These are phyloP conservation scores for Tolypocladium nubicola DNA, from an alignment of 2,329 filamentous ascomycete genomes.

Conservation along the genomic window DNA sequence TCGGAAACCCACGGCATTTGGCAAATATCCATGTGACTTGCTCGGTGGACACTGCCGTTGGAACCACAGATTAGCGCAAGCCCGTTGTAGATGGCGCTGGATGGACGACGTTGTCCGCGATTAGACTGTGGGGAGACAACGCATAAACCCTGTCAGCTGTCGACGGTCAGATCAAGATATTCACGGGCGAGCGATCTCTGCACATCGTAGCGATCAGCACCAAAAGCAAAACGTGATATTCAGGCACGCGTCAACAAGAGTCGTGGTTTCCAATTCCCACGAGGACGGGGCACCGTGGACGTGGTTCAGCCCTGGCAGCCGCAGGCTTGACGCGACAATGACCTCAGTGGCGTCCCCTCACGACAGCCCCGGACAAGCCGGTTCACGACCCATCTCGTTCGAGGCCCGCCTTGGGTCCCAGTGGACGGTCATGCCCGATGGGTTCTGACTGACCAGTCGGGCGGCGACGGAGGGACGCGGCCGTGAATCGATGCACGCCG, in stretches of 20 bases:
- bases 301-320: background rate
- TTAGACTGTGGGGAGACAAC: background rate
- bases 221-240: background rate
- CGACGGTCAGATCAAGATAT: background rate
- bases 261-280: background rate
- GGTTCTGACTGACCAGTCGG: background rate
- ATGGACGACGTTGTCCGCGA: background rate
- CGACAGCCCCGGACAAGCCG: background rate
- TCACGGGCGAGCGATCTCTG: background rate
- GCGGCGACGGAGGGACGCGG: background rate
- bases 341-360: background rate
- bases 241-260: background rate
- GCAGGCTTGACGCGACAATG: background rate
- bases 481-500: background rate
- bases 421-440: background rate
- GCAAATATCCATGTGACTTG: background rate
- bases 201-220: background rate
- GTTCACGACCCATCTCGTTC: too few relatives aligned
- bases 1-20: background rate
- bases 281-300: background rate
- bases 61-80: background rate
- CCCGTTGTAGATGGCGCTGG: background rate
- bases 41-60: background rate
- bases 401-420: background rate
- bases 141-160: too few relatives aligned